phyloP scores from a whole-genome alignment of 2,329 filamentous ascomycete genomes.

The Diatrype stigma region DNA sequence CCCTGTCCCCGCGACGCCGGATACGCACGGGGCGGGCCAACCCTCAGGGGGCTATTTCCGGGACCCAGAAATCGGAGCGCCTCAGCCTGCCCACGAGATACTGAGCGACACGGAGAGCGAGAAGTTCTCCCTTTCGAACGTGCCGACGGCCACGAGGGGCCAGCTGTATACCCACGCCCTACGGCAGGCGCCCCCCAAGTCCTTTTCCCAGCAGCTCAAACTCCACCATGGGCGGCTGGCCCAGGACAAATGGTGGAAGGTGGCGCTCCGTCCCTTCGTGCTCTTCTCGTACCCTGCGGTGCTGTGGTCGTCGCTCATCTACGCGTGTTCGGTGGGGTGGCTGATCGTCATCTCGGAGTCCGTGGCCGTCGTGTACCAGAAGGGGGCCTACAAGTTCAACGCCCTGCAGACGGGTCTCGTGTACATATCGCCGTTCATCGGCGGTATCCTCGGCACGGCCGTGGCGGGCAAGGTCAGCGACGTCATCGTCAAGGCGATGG shows the following conservation, averaged over 20 bases:
- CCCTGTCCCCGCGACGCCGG: conserved; percentile 21
- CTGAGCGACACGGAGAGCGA: conserved; percentile 38
- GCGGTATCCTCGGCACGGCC: conserved; percentile 83
- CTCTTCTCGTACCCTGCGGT: conserved; percentile 85
- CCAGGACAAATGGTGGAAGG: conserved; percentile 74
- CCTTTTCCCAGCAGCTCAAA: conserved; percentile 70
- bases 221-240: conserved; percentile 76
- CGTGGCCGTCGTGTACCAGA: conserved; percentile 74
- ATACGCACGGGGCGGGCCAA: conserved; percentile 27
- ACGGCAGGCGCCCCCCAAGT: conserved; percentile 61
- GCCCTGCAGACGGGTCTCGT: conserved; percentile 78
- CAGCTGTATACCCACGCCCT: conserved; percentile 67
- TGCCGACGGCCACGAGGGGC: conserved; percentile 28
- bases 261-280: conserved; percentile 75
- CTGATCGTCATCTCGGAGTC: conserved; percentile 91
- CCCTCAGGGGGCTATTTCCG: conserved; percentile 10
- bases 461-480: conserved; percentile 88
- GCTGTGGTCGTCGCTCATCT: conserved; percentile 81
- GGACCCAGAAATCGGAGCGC: conserved; percentile 10
- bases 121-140: conserved; percentile 33
- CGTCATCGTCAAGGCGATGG: conserved; percentile 76
- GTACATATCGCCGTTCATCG: conserved; percentile 86
- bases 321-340: conserved; percentile 88
- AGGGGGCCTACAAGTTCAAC: conserved; percentile 72
- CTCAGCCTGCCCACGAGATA: conserved; percentile 2